phyloP scores from a whole-genome alignment of 2,329 filamentous ascomycete species.

The Ceratocystis cacaofunesta region DNA sequence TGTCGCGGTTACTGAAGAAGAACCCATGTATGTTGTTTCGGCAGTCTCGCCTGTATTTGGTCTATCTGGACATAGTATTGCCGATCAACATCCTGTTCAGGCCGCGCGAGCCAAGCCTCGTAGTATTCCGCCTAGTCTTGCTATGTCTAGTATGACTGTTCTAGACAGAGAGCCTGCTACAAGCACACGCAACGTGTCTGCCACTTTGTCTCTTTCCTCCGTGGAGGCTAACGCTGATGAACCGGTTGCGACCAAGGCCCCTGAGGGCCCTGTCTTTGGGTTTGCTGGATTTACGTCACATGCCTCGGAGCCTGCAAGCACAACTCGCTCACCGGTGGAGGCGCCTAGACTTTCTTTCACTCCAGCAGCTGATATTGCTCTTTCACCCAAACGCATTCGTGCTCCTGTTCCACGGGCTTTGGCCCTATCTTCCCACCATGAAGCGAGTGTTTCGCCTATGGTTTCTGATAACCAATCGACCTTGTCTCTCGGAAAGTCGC shows the following conservation, averaged over 20 bases:
- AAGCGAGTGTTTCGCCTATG: slow-evolving; percentile 9
- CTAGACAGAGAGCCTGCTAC: slow-evolving; percentile 16
- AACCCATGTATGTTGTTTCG: slow-evolving; percentile 17
- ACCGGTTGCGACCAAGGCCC: slow-evolving; percentile 6
- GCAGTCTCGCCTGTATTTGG: slow-evolving; percentile 12
- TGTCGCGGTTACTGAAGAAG: slow-evolving; percentile 18
- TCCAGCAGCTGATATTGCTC: slow-evolving; percentile 1
- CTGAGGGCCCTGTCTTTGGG: slow-evolving; percentile 17
- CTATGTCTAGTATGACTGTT: slow-evolving; percentile 4
- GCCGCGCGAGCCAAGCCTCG: slow-evolving; percentile 1
- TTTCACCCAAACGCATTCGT: slow-evolving; percentile 1
- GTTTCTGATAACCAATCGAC: background rate
- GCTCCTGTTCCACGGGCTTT: slow-evolving; percentile 6
- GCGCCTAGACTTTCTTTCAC: slow-evolving; percentile 10
- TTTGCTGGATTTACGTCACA: slow-evolving; percentile 22
- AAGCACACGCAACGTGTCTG: slow-evolving; percentile 10
- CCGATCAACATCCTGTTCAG: slow-evolving; percentile 13
- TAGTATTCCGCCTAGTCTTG: background rate
- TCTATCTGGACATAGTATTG: background rate
- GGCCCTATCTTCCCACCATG: slow-evolving; percentile 11
- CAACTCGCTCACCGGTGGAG: slow-evolving; percentile 19
- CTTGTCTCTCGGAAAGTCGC: slow-evolving; percentile 1
- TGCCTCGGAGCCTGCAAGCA: slow-evolving; percentile 21
- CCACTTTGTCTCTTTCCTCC: slow-evolving; percentile 19
- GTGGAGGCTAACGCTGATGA: slow-evolving; percentile 19